A percentile compares a stretch with the other conserved stretches of the same genome.
Conservation (phyloP, 805 yeast genomes). For the Starmerella sp. region DNA sequence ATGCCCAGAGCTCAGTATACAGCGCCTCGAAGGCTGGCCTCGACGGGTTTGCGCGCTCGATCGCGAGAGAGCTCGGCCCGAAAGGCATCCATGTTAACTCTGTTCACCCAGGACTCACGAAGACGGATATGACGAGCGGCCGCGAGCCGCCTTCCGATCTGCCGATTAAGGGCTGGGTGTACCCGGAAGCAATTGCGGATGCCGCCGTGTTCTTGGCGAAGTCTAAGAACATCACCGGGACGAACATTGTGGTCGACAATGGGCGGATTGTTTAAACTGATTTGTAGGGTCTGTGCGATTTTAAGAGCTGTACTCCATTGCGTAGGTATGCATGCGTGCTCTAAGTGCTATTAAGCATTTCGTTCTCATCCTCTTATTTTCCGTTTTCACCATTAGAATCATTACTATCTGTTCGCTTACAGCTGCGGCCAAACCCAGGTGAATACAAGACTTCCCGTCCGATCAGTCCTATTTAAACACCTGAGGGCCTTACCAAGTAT, state of each 20-base stretch:
- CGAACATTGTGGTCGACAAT: conserved; percentile 15
- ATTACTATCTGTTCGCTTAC: too few species aligned
- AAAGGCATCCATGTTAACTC: conserved; percentile 49
- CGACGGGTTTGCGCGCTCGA: conserved; percentile 45
- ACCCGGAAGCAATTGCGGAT: conserved; percentile 16
- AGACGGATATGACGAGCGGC: conserved; percentile 45
- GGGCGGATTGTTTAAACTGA: too few species aligned
- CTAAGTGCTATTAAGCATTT: too few species aligned
- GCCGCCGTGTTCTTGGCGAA: conserved; percentile 14
- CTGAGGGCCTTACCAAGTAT: not conserved
- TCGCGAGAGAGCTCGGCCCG: conserved; percentile 49
- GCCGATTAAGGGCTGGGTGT: conserved; percentile 13
- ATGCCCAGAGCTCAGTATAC: too few species aligned
- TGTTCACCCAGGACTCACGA: conserved; percentile 54
- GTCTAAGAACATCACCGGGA: conserved; percentile 16
- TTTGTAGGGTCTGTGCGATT: too few species aligned
- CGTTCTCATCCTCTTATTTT: too few species aligned
- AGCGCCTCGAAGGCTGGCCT: too few species aligned
- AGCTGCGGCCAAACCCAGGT: conserved; percentile 1
- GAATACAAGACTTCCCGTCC: not conserved
- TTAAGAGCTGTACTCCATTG: too few species aligned
- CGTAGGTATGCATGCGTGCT: too few species aligned
- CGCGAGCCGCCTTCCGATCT: conserved; percentile 1
- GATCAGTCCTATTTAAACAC: not conserved
- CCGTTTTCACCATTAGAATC: too few species aligned